Base-by-base conservation (phyloP, 2,329 filamentous ascomycete species). In the Botrytis aclada region DNA sequence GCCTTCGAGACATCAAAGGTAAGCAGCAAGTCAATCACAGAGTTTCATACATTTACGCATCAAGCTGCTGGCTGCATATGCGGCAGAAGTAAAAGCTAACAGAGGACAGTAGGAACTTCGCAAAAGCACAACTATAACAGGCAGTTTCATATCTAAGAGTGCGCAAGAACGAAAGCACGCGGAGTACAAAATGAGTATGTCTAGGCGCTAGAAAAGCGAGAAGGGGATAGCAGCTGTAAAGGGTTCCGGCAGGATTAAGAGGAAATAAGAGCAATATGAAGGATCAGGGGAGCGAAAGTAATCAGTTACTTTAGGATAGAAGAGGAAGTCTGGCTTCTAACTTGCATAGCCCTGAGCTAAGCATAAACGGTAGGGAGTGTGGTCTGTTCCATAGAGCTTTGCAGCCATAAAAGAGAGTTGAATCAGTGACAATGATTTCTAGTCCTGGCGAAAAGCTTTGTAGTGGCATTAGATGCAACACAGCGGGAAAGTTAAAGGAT, bases 111-210 rank as follows among this genome's bases (percentile, higher is more conserved):
- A 29, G 25, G 6, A 54, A 12, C 12, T 29, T 54, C 12, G 51
- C 25, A 1, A 5, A 0, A 54, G 25, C 8, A n/a, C 5, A 29
- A 8, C 14, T 18, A 54, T 1, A 29, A 29, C 5, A 54, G 12
- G 5, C 25, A 14, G 1, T 6, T 54, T 7, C 7, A 16, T 54
- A 54, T 54, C 5, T 3, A 8, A 16, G 25, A 12, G 12, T 6
- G 3, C 25, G 6, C 1, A 14, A 3, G 14, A 16, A 16, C 1
- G 6, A 18, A 18, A 7, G 6, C 5, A 29, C 5, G 0, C 2
- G 8, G 14, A 16, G 14, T 29, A 6, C 1, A 8, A 3, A 14
- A 29, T 5, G 51, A 25, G 5, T 14, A 16, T 29, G 1, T 54
- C 14, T 29, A 18, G 25, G n/a, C 7, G 5, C 5, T 54, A 4